Evolutionary conservation across 2,329 filamentous ascomycete species (phyloP), one percentile per base, ranked within the genome.

Genomic region (Pseudopyricularia cyperi): DNA sequence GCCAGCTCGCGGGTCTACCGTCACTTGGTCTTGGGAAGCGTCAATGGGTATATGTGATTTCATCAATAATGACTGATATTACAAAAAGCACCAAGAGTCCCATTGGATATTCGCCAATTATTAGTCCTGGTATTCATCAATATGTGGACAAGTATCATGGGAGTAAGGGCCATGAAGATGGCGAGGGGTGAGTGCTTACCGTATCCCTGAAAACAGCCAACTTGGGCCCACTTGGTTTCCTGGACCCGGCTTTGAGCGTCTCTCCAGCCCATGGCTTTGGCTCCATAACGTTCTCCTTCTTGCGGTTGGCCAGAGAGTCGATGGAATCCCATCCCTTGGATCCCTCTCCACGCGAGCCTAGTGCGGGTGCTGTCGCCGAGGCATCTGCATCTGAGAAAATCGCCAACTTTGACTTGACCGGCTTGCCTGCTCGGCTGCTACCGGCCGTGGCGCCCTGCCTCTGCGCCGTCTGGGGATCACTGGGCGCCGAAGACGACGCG

Each of bases 71-170:
- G 73, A 78, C 79, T 83, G 73, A 66, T 63, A 69, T n/a, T 64
- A 70, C 62, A 68, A 59, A 66, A 64, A 68, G 19, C 28, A 30
- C 46, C 39, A 39, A 52, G 24, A 76, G 80, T 77, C 68, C 76
- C 66, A 70, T 70, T 70, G 62, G 65, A 66, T 70, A 54, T 59
- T 52, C 47, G 30, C 57, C 57, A 80, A 66, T 64, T 75, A 91
- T 96, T 95, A 96, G 90, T 95, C 89, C 90, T 96, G n/a, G 80
- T 79, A 75, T 78, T 82, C 76, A 89, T 93, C 88, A 93, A 93
- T 80, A 89, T 75, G 67, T 76, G 77, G 73, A 69, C 69, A 65
- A 60, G 68, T 65, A 64, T 59, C 62, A 59, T 57, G 59, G 57
- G 57, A 59, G 57, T 57, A 58, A 59, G 64, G 65, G 59, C 61